Conservation (phyloP, 202 grass and related monocot species). For the Schoenoplectus triqueter region DNA sequence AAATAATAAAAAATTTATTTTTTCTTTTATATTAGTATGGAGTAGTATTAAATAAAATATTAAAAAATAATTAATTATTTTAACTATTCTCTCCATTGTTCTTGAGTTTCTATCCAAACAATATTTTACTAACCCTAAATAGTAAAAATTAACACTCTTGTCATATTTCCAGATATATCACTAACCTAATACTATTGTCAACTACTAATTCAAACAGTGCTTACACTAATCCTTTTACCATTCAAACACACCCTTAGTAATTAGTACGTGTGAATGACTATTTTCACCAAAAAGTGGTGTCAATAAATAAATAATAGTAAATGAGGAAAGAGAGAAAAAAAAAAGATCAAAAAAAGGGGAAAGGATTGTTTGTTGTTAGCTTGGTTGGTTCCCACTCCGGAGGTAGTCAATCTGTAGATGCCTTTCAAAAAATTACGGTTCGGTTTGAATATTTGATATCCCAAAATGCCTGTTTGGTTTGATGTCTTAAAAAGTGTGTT, state of each 20-base stretch:
- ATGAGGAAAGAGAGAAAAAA: slow-evolving; percentile 23
- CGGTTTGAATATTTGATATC: slow-evolving; percentile 28
- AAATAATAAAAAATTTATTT: no score
- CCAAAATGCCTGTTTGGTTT: slow-evolving; percentile 34
- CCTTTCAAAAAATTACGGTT: slow-evolving; percentile 31
- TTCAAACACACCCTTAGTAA: neutral
- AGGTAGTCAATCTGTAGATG: slow-evolving; percentile 23
- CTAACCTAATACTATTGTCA: no score
- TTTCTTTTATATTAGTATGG: no score
- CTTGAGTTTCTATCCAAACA: no score
- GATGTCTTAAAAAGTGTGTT: slow-evolving; percentile 30
- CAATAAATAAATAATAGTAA: slow-evolving; percentile 9
- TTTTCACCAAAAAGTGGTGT: neutral
- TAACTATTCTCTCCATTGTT: no score
- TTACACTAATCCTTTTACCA: no score
- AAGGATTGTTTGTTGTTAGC: slow-evolving; percentile 40
- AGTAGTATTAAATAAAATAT: no score
- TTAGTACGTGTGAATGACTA: neutral
- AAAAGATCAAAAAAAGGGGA: neutral
- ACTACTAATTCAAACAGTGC: no score
- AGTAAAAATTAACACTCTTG: no score
- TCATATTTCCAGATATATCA: no score
- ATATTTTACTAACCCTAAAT: no score
- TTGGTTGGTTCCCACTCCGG: slow-evolving; percentile 32
- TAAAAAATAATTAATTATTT: no score